Conservation (phyloP, 768 basidiomycete species). For the Pleurotus djamor region DNA sequence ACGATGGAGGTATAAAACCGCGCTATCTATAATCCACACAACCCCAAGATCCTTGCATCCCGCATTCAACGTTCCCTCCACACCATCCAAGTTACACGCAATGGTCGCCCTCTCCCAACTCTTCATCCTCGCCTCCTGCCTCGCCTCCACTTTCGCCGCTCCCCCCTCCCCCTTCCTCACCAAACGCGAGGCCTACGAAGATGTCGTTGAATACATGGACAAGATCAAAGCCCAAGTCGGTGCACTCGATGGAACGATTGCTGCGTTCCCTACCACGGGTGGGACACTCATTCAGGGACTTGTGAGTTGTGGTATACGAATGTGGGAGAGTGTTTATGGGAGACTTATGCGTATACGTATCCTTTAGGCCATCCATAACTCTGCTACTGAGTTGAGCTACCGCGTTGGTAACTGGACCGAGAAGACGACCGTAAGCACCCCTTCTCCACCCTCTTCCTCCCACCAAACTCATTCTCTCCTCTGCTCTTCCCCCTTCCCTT, state of each 20-base stretch:
- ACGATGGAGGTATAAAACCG: too few relatives aligned
- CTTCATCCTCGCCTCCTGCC: background rate
- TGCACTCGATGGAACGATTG: background rate
- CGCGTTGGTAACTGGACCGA: background rate
- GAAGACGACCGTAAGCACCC: background rate
- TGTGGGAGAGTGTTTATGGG: too few relatives aligned
- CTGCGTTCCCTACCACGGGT: background rate
- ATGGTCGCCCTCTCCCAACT: slow-evolving; percentile 3
- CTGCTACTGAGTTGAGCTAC: background rate
- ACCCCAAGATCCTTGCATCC: too few relatives aligned
- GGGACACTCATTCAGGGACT: background rate
- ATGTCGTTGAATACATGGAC: background rate
- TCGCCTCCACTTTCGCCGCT: background rate
- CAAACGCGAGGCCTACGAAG: background rate
- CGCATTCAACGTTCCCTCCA: background rate
- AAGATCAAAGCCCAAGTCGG: background rate
- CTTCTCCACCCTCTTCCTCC: background rate
- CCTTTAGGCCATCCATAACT: slow-evolving; percentile 1
- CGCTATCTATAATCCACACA: too few relatives aligned
- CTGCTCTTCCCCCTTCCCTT: too few relatives aligned
- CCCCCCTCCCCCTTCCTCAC: background rate
- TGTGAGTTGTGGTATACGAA: background rate
- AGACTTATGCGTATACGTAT: too few relatives aligned
- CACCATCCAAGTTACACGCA: background rate
- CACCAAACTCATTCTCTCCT: background rate